Conservation (phyloP, 805 yeast species). For the Hanseniaspora thailandica region DNA sequence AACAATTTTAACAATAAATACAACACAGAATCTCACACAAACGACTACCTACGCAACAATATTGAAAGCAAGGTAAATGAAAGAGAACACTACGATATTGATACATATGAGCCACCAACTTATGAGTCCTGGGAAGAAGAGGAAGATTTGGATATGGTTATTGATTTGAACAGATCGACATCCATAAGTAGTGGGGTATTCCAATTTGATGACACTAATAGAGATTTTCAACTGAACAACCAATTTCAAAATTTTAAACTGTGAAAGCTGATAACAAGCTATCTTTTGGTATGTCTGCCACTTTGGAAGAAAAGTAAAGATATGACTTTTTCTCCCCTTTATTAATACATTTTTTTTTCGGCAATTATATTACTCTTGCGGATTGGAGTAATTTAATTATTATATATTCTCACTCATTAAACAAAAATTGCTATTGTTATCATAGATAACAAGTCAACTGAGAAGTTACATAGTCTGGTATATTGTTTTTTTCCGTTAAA, state of each 20-base stretch:
- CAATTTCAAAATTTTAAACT: constrained; percentile 10
- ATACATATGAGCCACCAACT: constrained; percentile 11
- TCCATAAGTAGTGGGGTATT: constrained; percentile 11
- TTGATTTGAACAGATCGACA: constrained; percentile 6
- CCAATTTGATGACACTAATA: constrained; percentile 5
- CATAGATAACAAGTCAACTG: no score
- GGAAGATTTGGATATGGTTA: constrained; percentile 10
- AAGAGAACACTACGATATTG: constrained; percentile 10
- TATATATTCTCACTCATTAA: background rate
- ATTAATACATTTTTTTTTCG: background rate
- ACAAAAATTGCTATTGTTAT: no score
- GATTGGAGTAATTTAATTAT: background rate
- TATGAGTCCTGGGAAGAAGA: constrained; percentile 15
- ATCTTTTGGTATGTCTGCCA: background rate
- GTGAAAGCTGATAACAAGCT: background rate
- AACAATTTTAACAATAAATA: background rate
- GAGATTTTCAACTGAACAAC: constrained; percentile 6
- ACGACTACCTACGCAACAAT: background rate
- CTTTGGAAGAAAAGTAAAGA: background rate
- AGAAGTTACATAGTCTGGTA: no score
- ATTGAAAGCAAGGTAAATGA: background rate
- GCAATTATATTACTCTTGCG: background rate
- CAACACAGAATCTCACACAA: background rate
- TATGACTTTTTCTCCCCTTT: background rate
- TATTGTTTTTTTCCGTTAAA: background rate